phyloP scores from a whole-genome alignment of 805 yeast genomes.

The Candida montana region DNA sequence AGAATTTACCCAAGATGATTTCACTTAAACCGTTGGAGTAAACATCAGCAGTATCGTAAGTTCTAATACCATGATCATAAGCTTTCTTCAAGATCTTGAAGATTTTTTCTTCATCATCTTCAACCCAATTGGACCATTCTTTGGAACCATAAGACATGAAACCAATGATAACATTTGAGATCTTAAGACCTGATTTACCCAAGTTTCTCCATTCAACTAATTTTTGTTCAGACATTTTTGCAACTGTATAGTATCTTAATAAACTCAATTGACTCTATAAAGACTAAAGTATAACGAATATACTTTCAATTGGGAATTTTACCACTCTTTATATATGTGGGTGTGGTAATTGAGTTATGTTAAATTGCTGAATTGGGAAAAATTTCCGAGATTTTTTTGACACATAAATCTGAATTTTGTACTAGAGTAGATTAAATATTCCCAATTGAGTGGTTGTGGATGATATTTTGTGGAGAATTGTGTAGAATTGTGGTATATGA shows the following conservation, averaged over 20 bases:
- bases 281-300: too few relatives aligned
- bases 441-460: too few relatives aligned
- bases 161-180: conserved; percentile 47
- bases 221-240: not conserved
- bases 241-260: not conserved
- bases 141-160: conserved; percentile 48
- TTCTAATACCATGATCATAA: conserved; percentile 42
- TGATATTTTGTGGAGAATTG: too few relatives aligned
- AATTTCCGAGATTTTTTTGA: too few relatives aligned
- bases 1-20: conserved; percentile 45
- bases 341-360: too few relatives aligned
- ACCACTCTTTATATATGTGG: too few relatives aligned
- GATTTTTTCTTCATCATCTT: conserved; percentile 42
- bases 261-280: too few relatives aligned
- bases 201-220: conserved; percentile 13
- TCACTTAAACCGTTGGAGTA: conserved; percentile 47
- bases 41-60: conserved; percentile 48
- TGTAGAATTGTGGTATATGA: too few relatives aligned
- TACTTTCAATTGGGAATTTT: too few relatives aligned
- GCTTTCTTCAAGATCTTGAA: conserved; percentile 40
- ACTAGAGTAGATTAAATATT: too few relatives aligned
- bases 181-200: conserved; percentile 44
- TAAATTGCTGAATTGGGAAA: too few relatives aligned
- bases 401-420: too few relatives aligned
- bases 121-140: conserved; percentile 40